A percentile compares a stretch with the other conserved stretches of the same genome.
Evolutionary conservation across 192 early-diverging fungal genomes (phyloP).

Genomic region (Backusella macrospora): DNA sequence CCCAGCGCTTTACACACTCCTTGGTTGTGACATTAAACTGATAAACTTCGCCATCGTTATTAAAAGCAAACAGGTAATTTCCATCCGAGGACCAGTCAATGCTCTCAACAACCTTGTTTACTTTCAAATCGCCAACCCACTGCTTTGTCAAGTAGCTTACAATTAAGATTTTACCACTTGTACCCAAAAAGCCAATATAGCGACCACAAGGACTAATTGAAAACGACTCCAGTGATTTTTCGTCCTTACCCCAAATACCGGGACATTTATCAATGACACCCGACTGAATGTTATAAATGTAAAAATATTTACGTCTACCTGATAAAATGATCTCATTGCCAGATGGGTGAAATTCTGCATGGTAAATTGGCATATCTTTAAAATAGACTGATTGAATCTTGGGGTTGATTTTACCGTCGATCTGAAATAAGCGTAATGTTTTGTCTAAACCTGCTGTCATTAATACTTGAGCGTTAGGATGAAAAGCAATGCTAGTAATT

Average conservation of each 20-base stretch:
- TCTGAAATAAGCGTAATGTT: conserved; percentile 87
- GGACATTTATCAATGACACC: conserved; percentile 68
- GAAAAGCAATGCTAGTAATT: conserved; percentile 78
- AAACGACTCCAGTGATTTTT: conserved; percentile 75
- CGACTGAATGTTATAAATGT: conserved; percentile 81
- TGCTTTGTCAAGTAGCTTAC: conserved; percentile 80
- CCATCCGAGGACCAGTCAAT: conserved; percentile 83
- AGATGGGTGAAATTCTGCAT: conserved; percentile 73
- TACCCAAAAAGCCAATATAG: conserved; percentile 78
- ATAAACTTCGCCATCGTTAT: conserved; percentile 84
- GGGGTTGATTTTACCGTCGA: conserved; percentile 92
- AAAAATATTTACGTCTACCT: conserved; percentile 83
- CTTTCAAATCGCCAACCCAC: conserved; percentile 86
- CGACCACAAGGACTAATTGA: conserved; percentile 69
- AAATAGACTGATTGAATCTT: conserved; percentile 89
- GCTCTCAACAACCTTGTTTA: conserved; percentile 80
- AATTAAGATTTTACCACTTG: conserved; percentile 82
- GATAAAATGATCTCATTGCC: conserved; percentile 77
- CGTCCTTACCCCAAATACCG: conserved; percentile 76
- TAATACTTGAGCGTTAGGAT: conserved; percentile 86
- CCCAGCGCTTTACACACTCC: conserved; percentile 76
- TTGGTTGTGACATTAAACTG: conserved; percentile 84
- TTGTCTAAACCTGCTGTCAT: conserved; percentile 89
- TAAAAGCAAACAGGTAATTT: conserved; percentile 74
- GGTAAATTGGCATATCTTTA: conserved; percentile 84